These are phyloP conservation scores for Diaporthe capsici DNA, from an alignment of 2,329 filamentous ascomycete genomes.

Conservation along the genomic window DNA sequence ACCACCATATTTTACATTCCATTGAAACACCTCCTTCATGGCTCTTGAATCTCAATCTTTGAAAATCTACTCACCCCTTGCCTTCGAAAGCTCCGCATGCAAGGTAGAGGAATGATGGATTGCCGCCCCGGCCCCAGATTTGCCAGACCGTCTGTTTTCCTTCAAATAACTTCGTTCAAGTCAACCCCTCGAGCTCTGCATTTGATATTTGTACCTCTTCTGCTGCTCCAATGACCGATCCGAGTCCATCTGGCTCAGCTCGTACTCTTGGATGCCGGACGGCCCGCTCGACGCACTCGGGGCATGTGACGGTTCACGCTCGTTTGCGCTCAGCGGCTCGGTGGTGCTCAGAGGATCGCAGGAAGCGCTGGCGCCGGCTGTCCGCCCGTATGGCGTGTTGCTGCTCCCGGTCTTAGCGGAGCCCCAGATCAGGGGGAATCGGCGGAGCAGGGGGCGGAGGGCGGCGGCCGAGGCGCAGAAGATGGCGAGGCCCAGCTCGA, in stretches of 20 bases:
- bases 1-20: background rate
- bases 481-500: slow-evolving; percentile 43
- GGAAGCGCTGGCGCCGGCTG: background rate
- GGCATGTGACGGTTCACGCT: background rate
- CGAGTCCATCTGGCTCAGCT: slow-evolving; percentile 39
- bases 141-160: background rate
- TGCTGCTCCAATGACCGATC: slow-evolving; percentile 7
- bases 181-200: background rate
- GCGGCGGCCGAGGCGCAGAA: slow-evolving; percentile 50
- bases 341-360: background rate
- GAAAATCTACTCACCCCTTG: background rate
- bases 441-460: slow-evolving; percentile 47
- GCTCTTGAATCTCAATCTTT: background rate
- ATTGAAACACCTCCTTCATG: background rate
- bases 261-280: slow-evolving; percentile 35
- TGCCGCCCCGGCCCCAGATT: background rate
- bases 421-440: background rate
- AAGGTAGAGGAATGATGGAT: no score
- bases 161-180: no score
- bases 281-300: background rate
- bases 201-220: background rate
- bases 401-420: background rate
- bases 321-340: background rate
- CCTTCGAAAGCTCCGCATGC: background rate
- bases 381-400: background rate